Evolutionary conservation across 192 early-diverging fungal species (phyloP), one percentile per base, ranked within the genome.

Genomic region (Linnemannia hyalina): DNA sequence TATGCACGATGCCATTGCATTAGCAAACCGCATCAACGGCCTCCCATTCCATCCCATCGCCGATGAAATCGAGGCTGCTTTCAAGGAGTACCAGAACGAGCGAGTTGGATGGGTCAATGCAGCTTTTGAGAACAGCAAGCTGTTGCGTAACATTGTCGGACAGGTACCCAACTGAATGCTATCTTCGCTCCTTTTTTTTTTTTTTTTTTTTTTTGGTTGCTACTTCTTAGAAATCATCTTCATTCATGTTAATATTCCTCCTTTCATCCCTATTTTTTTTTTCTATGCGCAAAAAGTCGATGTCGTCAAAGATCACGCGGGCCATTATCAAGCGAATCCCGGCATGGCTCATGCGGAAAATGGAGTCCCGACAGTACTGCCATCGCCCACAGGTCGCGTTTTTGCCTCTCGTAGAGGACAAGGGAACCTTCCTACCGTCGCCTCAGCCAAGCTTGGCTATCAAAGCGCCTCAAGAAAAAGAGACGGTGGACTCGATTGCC

Each of bases 1-100:
- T 0, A 84, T 84, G 77, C 82, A 84, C 1, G 82, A 84, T 36
- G 82, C 82, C 13, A 41, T 79, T 0, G 42, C 18, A 6, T 60
- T 82, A 3, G 81, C 81, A 23, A 82, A 82, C 32, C 72, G 42
- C 47, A 82, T 82, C 42, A 65, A 46, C 46, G 35, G 70, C 10
- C 57, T 74, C 1, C 15, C n/a, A 1, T 75, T 74, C 8, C 29
- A 44, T 1, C 23, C 60, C 7, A 68, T 36, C 22, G 65, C 54
- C 6, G 9, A 70, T 10, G 60, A 74, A 0, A 55, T 46, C 16
- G 73, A 78, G 22, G 57, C 40, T 23, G 38, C 38, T 15, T 84
- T 84, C 55, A 55, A 63, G 7, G 73, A 71, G 29, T 84, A 84
- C 68, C 18, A 71, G 15, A 41, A 41, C 1, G 73, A 79, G 40